These are phyloP conservation scores for Inga laurina DNA, from an alignment of 306 rosid genomes.

Conservation along the genomic window DNA sequence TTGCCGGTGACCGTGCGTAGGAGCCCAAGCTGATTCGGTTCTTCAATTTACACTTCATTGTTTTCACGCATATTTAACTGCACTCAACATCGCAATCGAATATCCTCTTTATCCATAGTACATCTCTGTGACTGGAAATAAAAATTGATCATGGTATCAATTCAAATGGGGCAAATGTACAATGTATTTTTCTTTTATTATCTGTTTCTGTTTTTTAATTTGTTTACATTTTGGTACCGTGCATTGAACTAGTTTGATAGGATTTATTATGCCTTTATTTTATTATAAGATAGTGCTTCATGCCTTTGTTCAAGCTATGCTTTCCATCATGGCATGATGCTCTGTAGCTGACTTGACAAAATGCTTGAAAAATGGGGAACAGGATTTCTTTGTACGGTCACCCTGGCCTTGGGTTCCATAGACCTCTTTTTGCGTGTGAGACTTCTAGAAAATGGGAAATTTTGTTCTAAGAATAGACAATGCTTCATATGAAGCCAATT, in stretches of 20 bases:
- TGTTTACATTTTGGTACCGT: neutral
- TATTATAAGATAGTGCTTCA: neutral
- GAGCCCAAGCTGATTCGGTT: neutral
- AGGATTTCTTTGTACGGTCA: slow-evolving; percentile 2
- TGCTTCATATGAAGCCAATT: neutral
- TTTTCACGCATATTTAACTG: neutral
- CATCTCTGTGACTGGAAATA: neutral
- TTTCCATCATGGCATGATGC: neutral
- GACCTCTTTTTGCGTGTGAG: neutral
- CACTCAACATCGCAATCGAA: neutral
- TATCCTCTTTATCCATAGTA: neutral
- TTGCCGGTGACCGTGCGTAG: neutral
- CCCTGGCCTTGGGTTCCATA: neutral
- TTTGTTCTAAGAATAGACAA: neutral
- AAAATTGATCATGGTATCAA: neutral
- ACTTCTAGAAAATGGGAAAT: neutral
- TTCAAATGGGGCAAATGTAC: neutral
- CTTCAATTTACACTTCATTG: neutral
- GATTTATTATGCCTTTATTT: neutral
- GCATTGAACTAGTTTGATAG: neutral
- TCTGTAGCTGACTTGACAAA: slow-evolving; percentile 24
- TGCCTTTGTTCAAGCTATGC: neutral
- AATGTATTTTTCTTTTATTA: neutral
- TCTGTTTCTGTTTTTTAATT: neutral
- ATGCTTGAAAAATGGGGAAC: neutral